phyloP scores from a whole-genome alignment of 202 grass and related monocot genomes.

The Setaria viridis region DNA sequence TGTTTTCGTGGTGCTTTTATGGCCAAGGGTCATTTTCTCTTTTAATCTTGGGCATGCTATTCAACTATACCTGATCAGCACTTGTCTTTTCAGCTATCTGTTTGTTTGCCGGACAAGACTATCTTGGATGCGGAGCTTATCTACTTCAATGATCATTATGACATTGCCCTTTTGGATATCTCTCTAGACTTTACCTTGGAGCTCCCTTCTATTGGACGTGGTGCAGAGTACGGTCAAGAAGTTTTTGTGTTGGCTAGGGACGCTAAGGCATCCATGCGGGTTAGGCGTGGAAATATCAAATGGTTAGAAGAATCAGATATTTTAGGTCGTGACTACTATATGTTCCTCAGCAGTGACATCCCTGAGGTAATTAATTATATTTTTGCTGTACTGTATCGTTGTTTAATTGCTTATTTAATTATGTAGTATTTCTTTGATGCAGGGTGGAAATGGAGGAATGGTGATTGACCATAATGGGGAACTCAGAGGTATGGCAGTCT shows the following conservation, averaged over 20 bases:
- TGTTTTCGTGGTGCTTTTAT: not conserved
- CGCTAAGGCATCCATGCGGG: not conserved
- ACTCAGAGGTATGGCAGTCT: no score
- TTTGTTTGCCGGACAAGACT: not conserved
- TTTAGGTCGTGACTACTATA: no score
- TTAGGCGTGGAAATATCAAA: not conserved
- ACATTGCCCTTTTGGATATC: not conserved
- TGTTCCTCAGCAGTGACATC: no score
- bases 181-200: not conserved
- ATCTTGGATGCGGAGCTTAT: not conserved
- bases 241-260: slow-evolving; percentile 12
- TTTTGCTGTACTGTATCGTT: no score
- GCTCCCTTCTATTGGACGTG: not conserved
- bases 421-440: no score
- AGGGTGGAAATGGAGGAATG: no score
- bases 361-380: no score
- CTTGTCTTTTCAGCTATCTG: not conserved
- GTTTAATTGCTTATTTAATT: no score
- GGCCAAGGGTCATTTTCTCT: not conserved
- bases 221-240: not conserved
- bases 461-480: no score
- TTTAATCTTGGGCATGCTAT: not conserved
- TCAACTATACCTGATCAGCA: not conserved
- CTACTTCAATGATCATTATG: not conserved
- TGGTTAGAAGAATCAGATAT: no score